Evolutionary conservation across 2,329 filamentous ascomycete genomes (phyloP), one percentile per base, ranked within the genome.

Genomic region (Penicillium sclerotigenum): DNA sequence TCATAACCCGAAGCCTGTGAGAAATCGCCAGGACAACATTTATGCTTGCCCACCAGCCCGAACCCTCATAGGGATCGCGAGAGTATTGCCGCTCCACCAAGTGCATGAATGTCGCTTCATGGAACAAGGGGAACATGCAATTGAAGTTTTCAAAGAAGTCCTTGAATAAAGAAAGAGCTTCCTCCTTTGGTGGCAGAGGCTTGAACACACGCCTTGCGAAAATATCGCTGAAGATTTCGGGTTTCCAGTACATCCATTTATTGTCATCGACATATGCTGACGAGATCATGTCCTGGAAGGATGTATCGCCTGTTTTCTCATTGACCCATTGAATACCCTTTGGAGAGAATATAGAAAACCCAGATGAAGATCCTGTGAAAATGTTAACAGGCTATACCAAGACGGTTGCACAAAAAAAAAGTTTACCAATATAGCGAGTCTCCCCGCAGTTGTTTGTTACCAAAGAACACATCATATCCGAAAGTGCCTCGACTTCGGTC

Each of bases 141-240:
- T 99, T 99, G 81, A 99, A 97, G 75, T 97, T 97, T 68, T 96
- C 90, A 64, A 99, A 99, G 69, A 88, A 99, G 73, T 99, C 94
- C 73, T 89, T 91, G 58, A 97, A 84, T 36, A 97, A 78, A 1
- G 91, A 95, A 59, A 95, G 74, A 0, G 91, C 90, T 75, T 97
- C 92, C n/a, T 86, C 81, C 73, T 95, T 95, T 0, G 89, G 81
- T 3, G 94, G 94, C 31, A 97, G 75, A 16, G 86, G 87, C 58
- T 88, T 88, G 79, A 93, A 97, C 28, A 96, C 83, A 16, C 87
- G 87, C 36, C 92, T 86, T 51, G 87, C 85, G 76, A 97, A 97
- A 20, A 99, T 84, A 71, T 97, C 93, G 47, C 88, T 85, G 73
- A 97, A 97, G 24, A 97, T 88, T 71, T 97, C 92, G n/a, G 92